phyloP scores from a whole-genome alignment of 108 stramenopile genomes.

The Fragilariopsis cylindrus region DNA sequence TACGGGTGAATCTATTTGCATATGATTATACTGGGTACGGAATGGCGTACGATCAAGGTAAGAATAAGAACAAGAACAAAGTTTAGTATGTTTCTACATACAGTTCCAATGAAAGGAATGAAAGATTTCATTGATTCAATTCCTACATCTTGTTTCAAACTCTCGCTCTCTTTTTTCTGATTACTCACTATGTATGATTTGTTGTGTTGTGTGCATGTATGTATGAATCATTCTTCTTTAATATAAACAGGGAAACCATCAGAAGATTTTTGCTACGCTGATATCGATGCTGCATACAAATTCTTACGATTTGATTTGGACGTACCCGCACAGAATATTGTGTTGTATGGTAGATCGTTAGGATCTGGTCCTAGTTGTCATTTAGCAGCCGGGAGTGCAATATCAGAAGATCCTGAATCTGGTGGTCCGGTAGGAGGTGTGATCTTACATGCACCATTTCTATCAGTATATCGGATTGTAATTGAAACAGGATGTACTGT shows the following conservation, averaged over 20 bases:
- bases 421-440: conserved; percentile 86
- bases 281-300: conserved; percentile 91
- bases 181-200: too few species aligned
- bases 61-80: not conserved
- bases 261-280: conserved; percentile 92
- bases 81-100: conserved; percentile 4
- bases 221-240: not conserved
- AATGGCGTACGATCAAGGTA: conserved; percentile 79
- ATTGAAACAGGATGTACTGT: conserved; percentile 92
- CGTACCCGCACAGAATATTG: conserved; percentile 83
- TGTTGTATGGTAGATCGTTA: conserved; percentile 92
- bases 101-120: not conserved
- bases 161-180: too few species aligned
- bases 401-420: conserved; percentile 44
- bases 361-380: conserved; percentile 96
- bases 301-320: conserved; percentile 74
- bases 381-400: conserved; percentile 83
- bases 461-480: conserved; percentile 92
- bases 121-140: not conserved
- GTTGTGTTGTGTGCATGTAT: not conserved
- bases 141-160: not conserved
- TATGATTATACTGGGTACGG: conserved; percentile 99
- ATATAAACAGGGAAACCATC: conserved; percentile 55
- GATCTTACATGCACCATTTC: conserved; percentile 95
- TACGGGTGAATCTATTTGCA: conserved; percentile 95